Percentiles rank a stretch among this genome's conserved stretches.
Evolutionary conservation across 2,329 filamentous ascomycete genomes (phyloP).

Genomic region (Tolypocladium endophyticum): DNA sequence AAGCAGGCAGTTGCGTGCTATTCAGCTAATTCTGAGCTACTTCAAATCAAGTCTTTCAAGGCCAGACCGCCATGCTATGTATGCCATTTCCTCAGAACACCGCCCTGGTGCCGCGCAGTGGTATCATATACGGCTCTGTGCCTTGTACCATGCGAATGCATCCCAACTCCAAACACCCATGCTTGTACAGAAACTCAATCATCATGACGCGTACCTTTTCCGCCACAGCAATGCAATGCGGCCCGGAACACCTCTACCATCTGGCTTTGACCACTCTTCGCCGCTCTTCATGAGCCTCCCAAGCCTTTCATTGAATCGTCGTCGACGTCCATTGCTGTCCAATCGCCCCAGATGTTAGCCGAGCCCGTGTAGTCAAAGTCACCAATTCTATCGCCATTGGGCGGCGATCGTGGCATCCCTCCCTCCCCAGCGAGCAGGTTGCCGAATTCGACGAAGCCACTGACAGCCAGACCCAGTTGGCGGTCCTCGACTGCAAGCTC

Average conservation of each 20-base stretch:
- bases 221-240: background rate
- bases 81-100: background rate
- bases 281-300: background rate
- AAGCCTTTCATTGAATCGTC: background rate
- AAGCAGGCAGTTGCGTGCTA: background rate
- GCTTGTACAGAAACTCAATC: background rate
- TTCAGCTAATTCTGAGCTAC: background rate
- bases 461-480: slow-evolving; percentile 11
- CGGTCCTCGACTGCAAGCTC: background rate
- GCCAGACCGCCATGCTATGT: background rate
- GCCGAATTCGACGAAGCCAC: slow-evolving; percentile 33
- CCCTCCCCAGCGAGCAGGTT: slow-evolving; percentile 36
- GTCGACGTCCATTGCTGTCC: slow-evolving; percentile 8
- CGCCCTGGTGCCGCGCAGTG: background rate
- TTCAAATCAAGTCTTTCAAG: background rate
- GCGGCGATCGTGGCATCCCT: slow-evolving; percentile 37
- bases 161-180: slow-evolving; percentile 1
- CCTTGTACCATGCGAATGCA: background rate
- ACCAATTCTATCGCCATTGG: slow-evolving; percentile 15
- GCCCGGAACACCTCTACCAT: background rate
- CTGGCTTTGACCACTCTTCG: background rate
- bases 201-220: background rate
- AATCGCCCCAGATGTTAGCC: slow-evolving; percentile 17
- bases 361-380: slow-evolving; percentile 20
- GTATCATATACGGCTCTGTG: background rate